A percentile compares a stretch with the other conserved stretches of the same genome.
phyloP scores from a whole-genome alignment of 1,284 basidiomycete genomes.

The Lentinus polychrous region DNA sequence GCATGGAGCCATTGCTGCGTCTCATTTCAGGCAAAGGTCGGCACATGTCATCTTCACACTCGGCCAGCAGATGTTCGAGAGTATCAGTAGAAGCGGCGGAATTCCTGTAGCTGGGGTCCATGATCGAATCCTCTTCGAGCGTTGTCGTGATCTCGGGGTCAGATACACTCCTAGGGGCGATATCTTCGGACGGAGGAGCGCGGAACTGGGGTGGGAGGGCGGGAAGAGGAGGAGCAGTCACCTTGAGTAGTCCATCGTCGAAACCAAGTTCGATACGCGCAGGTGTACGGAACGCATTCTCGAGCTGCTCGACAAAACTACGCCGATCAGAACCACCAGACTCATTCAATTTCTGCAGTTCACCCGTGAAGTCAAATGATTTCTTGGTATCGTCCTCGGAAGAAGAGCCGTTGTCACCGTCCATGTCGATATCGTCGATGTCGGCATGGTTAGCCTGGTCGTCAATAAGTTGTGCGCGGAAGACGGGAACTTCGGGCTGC shows the following conservation, averaged over 20 bases:
- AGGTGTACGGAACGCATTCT: constrained; percentile 71
- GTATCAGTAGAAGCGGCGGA: constrained; percentile 15
- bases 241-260: constrained; percentile 22
- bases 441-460: constrained; percentile 28
- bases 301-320: constrained; percentile 80
- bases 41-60: constrained; percentile 23
- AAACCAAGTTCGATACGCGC: constrained; percentile 53
- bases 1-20: constrained; percentile 24
- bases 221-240: constrained; percentile 39
- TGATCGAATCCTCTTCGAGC: background rate
- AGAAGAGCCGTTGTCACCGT: constrained; percentile 18
- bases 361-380: constrained; percentile 84
- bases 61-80: constrained; percentile 19
- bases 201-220: constrained; percentile 26
- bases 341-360: constrained; percentile 64
- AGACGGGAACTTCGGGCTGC: constrained; percentile 29
- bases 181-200: constrained; percentile 15
- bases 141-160: constrained; percentile 8
- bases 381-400: constrained; percentile 64
- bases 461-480: constrained; percentile 38
- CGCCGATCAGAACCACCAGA: constrained; percentile 58
- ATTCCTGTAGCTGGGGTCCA: constrained; percentile 11
- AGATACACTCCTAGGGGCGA: constrained; percentile 20
- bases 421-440: constrained; percentile 6
- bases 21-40: constrained; percentile 16